phyloP scores from a whole-genome alignment of 768 basidiomycete species.

The Leucocoprinus sp. region DNA sequence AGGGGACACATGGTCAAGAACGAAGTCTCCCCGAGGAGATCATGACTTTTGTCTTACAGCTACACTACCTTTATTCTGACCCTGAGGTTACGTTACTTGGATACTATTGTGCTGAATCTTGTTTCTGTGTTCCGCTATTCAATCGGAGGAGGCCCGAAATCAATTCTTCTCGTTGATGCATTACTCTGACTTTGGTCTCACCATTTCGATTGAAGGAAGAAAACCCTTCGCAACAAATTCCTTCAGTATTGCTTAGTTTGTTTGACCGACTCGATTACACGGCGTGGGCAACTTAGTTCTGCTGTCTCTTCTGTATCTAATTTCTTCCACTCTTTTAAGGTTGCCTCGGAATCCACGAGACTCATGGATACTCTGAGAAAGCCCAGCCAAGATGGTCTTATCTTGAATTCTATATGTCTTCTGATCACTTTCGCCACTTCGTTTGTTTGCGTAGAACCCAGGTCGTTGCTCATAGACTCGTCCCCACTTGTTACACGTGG shows the following conservation, averaged over 20 bases:
- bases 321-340: neutral
- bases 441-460: neutral
- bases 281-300: conserved; percentile 1
- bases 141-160: too few species aligned
- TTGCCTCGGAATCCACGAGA: conserved; percentile 4
- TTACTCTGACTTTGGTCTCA: too few species aligned
- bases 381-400: neutral
- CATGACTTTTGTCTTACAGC: too few species aligned
- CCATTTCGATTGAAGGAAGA: too few species aligned
- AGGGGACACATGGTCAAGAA: too few species aligned
- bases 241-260: neutral
- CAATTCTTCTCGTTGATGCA: too few species aligned
- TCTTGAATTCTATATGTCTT: neutral
- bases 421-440: neutral
- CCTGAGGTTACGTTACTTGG: too few species aligned
- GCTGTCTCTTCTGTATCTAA: neutral
- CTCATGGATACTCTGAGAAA: conserved; percentile 1
- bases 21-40: too few species aligned
- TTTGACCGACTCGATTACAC: neutral
- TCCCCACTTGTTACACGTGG: conserved; percentile 9
- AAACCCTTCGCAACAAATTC: neutral
- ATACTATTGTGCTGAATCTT: too few species aligned
- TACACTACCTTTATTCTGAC: too few species aligned
- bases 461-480: neutral
- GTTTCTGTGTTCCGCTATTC: too few species aligned